Evolutionary conservation across 2,329 filamentous ascomycete genomes (phyloP).

Genomic region (Xylaria polymorpha): DNA sequence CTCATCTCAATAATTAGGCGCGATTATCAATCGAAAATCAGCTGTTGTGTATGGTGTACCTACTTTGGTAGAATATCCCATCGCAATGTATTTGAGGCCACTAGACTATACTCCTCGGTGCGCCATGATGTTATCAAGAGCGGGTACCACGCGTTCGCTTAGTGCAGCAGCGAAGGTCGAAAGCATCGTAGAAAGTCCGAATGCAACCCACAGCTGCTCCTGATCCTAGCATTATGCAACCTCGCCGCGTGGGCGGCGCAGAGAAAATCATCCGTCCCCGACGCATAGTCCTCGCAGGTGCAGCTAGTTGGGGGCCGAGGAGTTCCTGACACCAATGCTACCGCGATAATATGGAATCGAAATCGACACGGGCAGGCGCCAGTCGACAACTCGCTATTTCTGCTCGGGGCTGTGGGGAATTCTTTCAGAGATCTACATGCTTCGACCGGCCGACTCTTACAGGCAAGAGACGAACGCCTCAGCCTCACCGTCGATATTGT

Average conservation of each 20-base stretch:
- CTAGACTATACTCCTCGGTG: conserved; percentile 1
- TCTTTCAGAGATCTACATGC: conserved; percentile 13
- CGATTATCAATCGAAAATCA: conserved; percentile 6
- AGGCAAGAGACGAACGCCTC: conserved; percentile 8
- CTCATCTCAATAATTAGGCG: conserved; percentile 1
- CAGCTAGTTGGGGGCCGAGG: conserved; percentile 27
- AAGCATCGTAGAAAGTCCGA: conserved; percentile 21
- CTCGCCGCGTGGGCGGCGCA: conserved; percentile 38
- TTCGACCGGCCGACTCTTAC: conserved; percentile 10
- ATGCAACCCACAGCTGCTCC: conserved; percentile 26
- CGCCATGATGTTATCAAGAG: conserved; percentile 19
- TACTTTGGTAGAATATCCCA: neutral
- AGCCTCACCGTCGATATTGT: conserved; percentile 37
- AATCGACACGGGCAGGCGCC: conserved; percentile 2
- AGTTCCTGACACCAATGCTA: conserved; percentile 5
- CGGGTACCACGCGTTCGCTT: conserved; percentile 6
- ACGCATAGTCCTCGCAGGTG: conserved; percentile 34
- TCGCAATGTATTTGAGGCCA: neutral
- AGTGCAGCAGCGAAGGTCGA: neutral
- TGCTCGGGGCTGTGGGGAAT: conserved; percentile 2
- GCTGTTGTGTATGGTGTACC: conserved; percentile 12
- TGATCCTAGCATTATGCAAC: conserved; percentile 34
- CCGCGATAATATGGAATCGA: conserved; percentile 11
- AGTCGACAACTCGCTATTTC: conserved; percentile 7
- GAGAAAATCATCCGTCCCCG: conserved; percentile 21